Base-by-base conservation (phyloP, 225 moss, liverwort and hornwort species). In the Lunularia cruciata region DNA sequence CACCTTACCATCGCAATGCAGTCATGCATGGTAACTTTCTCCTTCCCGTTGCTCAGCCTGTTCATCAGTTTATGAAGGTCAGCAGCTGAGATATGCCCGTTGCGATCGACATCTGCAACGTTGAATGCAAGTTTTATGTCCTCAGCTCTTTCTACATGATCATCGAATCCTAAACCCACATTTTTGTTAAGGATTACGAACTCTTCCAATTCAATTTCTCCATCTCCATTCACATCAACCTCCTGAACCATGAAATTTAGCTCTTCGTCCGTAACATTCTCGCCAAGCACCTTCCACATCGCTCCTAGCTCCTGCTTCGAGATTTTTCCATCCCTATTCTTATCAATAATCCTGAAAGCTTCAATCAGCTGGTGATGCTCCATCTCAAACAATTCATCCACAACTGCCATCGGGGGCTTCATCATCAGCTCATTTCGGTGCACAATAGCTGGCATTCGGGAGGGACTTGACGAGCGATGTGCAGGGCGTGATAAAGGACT, bases 201-300 rank as follows among this genome's bases (percentile, higher is more conserved):
- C 70, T 81, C 89, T 9, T 75, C 25, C 34, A 85, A 78, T 26
- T 89, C 83, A 18, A 89, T 81, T 38, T 70, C 79, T 12, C 83
- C 89, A 74, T 89, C 85, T n/a, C 85, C 89, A 54, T 89, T 76
- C 0, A 55, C 70, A 78, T 86, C 87, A 65, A 77, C 83, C 54
- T 49, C 76, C 43, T 39, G 33, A 25, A 89, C 49, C 79, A 89
- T 77, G 59, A 74, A 67, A 7, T 57, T 52, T 1, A 85, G 71
- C 71, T 83, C 87, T 6, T 73, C 68, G 25, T 76, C 83, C 33
- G 74, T 78, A 51, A 79, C 37, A 15, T 73, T 62, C 42, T 79
- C 63, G 10, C 83, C 85, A 5, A 89, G 68, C 1, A 61, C 54
- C 8, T 69, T 58, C 57, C 85, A 72, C 61, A 87, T 86, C n/a